Base-by-base conservation (phyloP, 805 yeast species). In the Helenozyma baotianmanensis region DNA sequence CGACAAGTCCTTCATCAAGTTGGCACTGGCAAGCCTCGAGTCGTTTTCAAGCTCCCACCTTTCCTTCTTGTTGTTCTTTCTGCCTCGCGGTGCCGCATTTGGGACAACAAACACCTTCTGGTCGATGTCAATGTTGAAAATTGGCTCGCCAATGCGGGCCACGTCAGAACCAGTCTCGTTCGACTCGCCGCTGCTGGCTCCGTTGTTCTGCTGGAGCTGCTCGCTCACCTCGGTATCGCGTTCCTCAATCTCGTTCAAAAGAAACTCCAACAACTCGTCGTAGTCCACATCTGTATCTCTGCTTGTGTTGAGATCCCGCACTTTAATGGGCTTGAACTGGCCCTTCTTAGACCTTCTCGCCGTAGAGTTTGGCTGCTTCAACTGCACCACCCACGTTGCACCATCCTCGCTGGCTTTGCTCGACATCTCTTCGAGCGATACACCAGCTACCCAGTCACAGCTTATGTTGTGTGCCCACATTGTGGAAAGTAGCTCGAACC, bases 391-490 rank as follows among this genome's bases (percentile, higher is more conserved):
- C 83, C 92, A 80, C 29, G 76, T 80, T 11, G 80, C 82, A 14
- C 89, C 87, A 39, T 82, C 87, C 6, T 58, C 56, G 26, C 71
- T 70, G 0, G 95, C 94, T 22, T 72, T 68, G 12, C 73, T 68
- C 7, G 75, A 50, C 23, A 80, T 70, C 34, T 83, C 95, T 43
- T 90, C 96, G 23, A 51, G 58, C 3, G 64, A 50, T 1, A 49
- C 27, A 2, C 61, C 51, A 3, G 43, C 21, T 22, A 43, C 42
- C 22, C 79, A 48, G 56, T 92, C 99, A 4, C 95, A 84, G 34
- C 82, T 72, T 25, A 92, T 79, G n/a, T 76, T 80, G n/a, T 64
- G 59, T 6, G 71, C 64, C 97, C 99, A 89, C 17, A 92, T 53
- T 23, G 63, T 61, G 25, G 70, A 74, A 34, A 87, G 49, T 6